Percentiles rank a stretch among this genome's conserved stretches.
phyloP scores from a whole-genome alignment of 345 rosid species.

The Turritis glabra region DNA sequence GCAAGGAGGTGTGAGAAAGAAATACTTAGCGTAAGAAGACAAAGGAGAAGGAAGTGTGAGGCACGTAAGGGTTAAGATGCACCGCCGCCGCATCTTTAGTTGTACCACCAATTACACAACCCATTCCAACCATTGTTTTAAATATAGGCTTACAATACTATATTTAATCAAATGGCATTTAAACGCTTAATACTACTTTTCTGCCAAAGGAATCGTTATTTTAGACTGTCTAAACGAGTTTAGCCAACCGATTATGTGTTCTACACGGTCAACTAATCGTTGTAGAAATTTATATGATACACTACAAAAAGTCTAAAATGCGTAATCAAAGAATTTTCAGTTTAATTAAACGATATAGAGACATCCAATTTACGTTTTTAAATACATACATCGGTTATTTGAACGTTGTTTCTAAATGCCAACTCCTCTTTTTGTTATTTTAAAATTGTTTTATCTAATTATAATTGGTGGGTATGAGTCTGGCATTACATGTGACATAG shows the following conservation, averaged over 20 bases:
- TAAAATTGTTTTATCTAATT: neutral
- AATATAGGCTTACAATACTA: neutral
- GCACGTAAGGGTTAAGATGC: slow-evolving; percentile 47
- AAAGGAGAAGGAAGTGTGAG: slow-evolving; percentile 41
- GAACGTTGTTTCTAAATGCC: neutral
- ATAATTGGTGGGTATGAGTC: slow-evolving; percentile 35
- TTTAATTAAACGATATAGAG: neutral
- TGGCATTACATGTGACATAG: slow-evolving; percentile 43
- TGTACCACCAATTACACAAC: slow-evolving; percentile 35
- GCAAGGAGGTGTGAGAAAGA: slow-evolving; percentile 10
- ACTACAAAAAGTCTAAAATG: neutral
- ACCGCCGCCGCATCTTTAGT: slow-evolving; percentile 45
- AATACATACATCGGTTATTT: neutral
- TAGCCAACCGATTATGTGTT: neutral
- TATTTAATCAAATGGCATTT: neutral
- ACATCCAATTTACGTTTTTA: neutral
- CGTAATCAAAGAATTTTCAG: neutral
- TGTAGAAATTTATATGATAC: neutral
- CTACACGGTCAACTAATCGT: neutral
- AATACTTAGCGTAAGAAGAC: slow-evolving; percentile 44
- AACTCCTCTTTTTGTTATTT: neutral
- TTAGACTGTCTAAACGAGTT: neutral
- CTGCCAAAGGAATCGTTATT: neutral
- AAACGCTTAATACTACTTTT: neutral
- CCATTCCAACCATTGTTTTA: slow-evolving; percentile 25